phyloP scores from a whole-genome alignment of 306 rosid species.

The Begonia loranthoides region DNA sequence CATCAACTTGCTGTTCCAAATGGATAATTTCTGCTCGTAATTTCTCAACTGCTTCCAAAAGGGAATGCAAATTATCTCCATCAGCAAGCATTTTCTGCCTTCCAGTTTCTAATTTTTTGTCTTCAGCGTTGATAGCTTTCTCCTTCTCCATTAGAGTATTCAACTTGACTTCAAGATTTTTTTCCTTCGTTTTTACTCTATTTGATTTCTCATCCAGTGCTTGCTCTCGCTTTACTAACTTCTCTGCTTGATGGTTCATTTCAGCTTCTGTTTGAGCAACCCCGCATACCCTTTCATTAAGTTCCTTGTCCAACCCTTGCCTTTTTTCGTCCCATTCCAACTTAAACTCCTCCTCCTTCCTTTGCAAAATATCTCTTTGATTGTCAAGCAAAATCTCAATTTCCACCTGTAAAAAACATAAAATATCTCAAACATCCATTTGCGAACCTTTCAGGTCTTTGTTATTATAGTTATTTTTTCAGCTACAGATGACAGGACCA shows the following conservation, averaged over 20 bases:
- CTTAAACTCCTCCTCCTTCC: constrained; percentile 43
- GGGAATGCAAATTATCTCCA: constrained; percentile 32
- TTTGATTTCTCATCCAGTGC: constrained; percentile 53
- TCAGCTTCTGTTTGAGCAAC: constrained; percentile 52
- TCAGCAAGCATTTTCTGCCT: constrained; percentile 49
- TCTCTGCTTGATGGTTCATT: constrained; percentile 55
- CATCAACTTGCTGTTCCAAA: constrained; percentile 39
- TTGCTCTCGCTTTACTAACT: constrained; percentile 54
- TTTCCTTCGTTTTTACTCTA: constrained; percentile 64
- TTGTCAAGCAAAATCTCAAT: constrained; percentile 47
- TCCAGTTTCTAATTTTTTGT: constrained; percentile 54
- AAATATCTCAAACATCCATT: background rate
- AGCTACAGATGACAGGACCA: no score
- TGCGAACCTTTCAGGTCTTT: background rate
- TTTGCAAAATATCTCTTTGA: constrained; percentile 36
- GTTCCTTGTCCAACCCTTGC: constrained; percentile 39
- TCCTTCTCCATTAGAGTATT: constrained; percentile 53
- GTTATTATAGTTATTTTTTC: no score
- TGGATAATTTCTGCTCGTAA: constrained; percentile 37
- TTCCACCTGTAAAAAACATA: constrained; percentile 40
- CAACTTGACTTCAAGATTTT: constrained; percentile 42
- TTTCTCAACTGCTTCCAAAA: constrained; percentile 43
- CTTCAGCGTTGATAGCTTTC: constrained; percentile 37
- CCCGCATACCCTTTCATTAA: constrained; percentile 23
- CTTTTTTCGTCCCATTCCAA: constrained; percentile 50